Evolutionary conservation across 495 filamentous ascomycete species (phyloP).

Genomic region (Daldinia loculata): DNA sequence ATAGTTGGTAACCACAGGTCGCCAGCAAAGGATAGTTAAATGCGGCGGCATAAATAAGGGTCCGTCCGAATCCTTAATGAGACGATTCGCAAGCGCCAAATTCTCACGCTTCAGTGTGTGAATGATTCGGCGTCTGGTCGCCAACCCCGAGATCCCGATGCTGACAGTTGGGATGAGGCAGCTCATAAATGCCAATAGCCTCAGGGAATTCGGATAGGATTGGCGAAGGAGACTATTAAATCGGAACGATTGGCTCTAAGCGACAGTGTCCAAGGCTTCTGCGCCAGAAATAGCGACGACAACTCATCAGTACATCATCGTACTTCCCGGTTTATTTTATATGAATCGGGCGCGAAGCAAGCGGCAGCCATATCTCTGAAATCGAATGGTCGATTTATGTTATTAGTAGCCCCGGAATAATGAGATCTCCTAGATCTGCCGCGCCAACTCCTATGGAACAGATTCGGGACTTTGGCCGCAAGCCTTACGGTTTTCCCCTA

Average conservation of each 20-base stretch:
- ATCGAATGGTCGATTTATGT: background rate
- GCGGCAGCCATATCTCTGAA: background rate
- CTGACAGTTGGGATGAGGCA: constrained; percentile 3
- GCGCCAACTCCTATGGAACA: background rate
- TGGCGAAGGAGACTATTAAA: background rate
- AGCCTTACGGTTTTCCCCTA: background rate
- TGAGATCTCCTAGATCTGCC: background rate
- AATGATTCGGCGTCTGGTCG: background rate
- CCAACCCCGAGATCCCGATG: constrained; percentile 1
- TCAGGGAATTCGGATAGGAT: background rate
- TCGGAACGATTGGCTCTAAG: background rate
- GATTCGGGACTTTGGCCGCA: background rate
- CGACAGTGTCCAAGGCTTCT: background rate
- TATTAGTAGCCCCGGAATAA: background rate
- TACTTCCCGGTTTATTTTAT: background rate
- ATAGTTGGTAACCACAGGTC: background rate
- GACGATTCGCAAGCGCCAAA: background rate
- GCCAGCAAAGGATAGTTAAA: background rate
- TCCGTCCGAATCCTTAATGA: background rate
- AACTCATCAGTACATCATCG: background rate
- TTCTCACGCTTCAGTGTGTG: background rate
- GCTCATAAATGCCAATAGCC: background rate
- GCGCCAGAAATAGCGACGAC: background rate
- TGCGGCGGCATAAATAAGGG: background rate
- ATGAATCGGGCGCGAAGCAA: background rate